Conservation (phyloP, 2,329 filamentous ascomycete genomes). For the Xylaria hypoxylon region DNA sequence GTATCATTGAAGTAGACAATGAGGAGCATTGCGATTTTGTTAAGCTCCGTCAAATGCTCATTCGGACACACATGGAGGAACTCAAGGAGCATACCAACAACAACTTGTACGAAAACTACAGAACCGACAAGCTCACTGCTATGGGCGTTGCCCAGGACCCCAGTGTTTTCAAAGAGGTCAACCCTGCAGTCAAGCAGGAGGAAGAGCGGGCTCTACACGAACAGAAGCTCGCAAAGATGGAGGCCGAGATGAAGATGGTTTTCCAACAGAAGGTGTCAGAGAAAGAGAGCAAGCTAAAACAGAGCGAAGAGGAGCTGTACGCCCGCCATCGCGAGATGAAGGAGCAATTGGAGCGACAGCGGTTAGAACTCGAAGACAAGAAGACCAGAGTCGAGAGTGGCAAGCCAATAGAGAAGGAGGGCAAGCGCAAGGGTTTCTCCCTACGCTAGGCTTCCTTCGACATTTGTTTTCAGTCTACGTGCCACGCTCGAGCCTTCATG, state of each 20-base stretch:
- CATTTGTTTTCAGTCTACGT: conserved; percentile 55
- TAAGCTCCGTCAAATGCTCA: conserved; percentile 99
- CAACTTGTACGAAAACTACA: conserved; percentile 98
- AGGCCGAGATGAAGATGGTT: conserved; percentile 99
- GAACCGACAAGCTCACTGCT: conserved; percentile 97
- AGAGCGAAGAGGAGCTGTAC: conserved; percentile 98
- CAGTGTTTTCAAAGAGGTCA: conserved; percentile 99
- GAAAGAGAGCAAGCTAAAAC: conserved; percentile 99
- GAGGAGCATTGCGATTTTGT: conserved; percentile 99
- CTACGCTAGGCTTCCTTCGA: conserved; percentile 76
- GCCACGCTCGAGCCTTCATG: conserved; percentile 68
- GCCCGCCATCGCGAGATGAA: conserved; percentile 99
- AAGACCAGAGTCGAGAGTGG: conserved; percentile 95
- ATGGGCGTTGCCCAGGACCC: conserved; percentile 99
- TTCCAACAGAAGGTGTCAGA: conserved; percentile 99
- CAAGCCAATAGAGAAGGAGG: conserved; percentile 95
- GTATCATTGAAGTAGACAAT: conserved; percentile 98
- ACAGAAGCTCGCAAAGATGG: conserved; percentile 99
- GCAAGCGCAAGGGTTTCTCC: conserved; percentile 99
- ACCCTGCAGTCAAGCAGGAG: conserved; percentile 99
- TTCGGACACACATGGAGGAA: conserved; percentile 99
- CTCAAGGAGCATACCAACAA: conserved; percentile 99
- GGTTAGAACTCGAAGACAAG: conserved; percentile 97
- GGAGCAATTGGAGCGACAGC: conserved; percentile 96
- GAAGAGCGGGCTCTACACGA: conserved; percentile 98